phyloP scores from a whole-genome alignment of 2,329 filamentous ascomycete species.

The Trichoderma atroviride region DNA sequence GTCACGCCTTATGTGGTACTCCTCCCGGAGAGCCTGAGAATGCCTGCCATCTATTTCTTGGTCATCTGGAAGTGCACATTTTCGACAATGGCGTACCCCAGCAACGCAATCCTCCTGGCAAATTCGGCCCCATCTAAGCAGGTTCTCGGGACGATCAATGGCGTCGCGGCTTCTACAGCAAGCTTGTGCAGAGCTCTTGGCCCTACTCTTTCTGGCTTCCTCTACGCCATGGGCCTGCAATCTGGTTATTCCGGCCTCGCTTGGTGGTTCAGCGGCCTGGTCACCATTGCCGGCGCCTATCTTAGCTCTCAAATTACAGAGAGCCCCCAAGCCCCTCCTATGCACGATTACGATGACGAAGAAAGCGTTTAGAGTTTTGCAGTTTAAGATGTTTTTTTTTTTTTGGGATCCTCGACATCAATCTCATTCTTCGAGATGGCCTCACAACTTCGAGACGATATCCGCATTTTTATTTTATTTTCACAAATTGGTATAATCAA shows the following conservation, averaged over 20 bases:
- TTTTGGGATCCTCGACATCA: background rate
- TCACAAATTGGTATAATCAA: background rate
- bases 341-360: slow-evolving; percentile 41
- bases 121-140: slow-evolving; percentile 84
- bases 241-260: slow-evolving; percentile 83
- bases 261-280: slow-evolving; percentile 86
- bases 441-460: background rate
- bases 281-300: slow-evolving; percentile 74
- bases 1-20: slow-evolving; percentile 87
- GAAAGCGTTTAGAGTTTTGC: slow-evolving; percentile 34
- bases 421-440: background rate
- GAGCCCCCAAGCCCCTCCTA: slow-evolving; percentile 48
- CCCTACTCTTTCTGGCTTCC: slow-evolving; percentile 80
- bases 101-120: slow-evolving; percentile 83
- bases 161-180: slow-evolving; percentile 86
- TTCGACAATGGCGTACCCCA: slow-evolving; percentile 87
- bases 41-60: slow-evolving; percentile 73
- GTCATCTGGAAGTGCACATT: slow-evolving; percentile 93
- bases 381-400: background rate
- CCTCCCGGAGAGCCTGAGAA: slow-evolving; percentile 70
- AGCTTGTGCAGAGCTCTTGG: slow-evolving; percentile 87
- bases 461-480: background rate
- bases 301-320: slow-evolving; percentile 78
- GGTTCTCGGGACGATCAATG: slow-evolving; percentile 89
- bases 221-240: slow-evolving; percentile 79